Conservation (phyloP, 2,329 filamentous ascomycete genomes). For the Xylariaceae sp. region DNA sequence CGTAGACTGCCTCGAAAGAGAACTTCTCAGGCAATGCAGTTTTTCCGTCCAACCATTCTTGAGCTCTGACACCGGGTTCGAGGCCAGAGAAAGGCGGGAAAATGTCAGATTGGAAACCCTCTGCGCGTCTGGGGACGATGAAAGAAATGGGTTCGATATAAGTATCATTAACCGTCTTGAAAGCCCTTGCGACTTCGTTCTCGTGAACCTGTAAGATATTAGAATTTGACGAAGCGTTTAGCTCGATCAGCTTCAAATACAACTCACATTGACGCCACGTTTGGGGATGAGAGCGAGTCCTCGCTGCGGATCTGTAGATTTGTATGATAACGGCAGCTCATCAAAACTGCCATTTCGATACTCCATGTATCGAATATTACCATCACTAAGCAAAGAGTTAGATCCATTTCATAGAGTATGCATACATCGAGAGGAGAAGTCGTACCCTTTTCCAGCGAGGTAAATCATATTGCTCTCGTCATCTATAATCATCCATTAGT, state of each 20-base stretch:
- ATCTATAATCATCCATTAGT: constrained; percentile 44
- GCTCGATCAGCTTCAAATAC: neutral
- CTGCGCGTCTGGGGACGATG: constrained; percentile 87
- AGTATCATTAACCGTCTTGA: constrained; percentile 91
- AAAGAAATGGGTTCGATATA: constrained; percentile 98
- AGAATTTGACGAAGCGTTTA: neutral
- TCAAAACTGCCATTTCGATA: constrained; percentile 99
- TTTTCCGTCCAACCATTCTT: constrained; percentile 86
- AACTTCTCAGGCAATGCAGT: constrained; percentile 84
- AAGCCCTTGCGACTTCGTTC: constrained; percentile 92
- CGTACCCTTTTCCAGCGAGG: constrained; percentile 92
- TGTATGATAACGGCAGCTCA: constrained; percentile 93
- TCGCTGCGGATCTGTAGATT: constrained; percentile 91
- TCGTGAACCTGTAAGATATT: constrained; percentile 65
- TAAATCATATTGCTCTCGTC: constrained; percentile 94
- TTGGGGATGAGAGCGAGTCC: constrained; percentile 93
- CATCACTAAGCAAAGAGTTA: constrained; percentile 60
- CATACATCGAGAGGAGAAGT: neutral
- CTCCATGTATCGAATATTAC: constrained; percentile 98
- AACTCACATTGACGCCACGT: constrained; percentile 78
- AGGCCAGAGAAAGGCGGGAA: constrained; percentile 80
- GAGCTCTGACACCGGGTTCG: constrained; percentile 73
- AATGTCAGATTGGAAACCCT: constrained; percentile 96
- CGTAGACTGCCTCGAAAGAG: constrained; percentile 87
- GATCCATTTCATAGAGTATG: constrained; percentile 10